Conservation (phyloP, 495 filamentous ascomycete species). For the Aspergillus funiculosus region DNA sequence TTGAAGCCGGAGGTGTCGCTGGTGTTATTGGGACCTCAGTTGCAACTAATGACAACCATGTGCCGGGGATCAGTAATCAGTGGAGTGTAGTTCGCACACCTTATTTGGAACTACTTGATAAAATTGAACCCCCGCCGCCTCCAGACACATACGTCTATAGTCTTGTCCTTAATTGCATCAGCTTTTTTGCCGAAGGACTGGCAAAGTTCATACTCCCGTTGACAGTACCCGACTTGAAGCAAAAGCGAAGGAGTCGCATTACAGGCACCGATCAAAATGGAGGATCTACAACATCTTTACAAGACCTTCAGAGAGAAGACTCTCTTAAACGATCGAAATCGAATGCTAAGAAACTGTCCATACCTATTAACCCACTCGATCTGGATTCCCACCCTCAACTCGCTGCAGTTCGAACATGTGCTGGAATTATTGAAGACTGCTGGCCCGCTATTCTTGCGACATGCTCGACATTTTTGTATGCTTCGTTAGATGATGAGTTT, state of each 20-base stretch:
- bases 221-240: conserved; percentile 59
- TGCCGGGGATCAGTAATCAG: conserved; percentile 72
- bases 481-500: conserved; percentile 87
- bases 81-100: conserved; percentile 86
- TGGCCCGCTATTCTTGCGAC: conserved; percentile 94
- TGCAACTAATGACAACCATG: conserved; percentile 55
- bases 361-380: conserved; percentile 74
- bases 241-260: conserved; percentile 48
- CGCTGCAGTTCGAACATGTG: conserved; percentile 64
- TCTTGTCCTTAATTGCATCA: conserved; percentile 81
- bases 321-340: conserved; percentile 26
- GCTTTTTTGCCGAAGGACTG: conserved; percentile 79
- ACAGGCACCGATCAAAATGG: conserved; percentile 29
- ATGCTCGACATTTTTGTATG: conserved; percentile 90
- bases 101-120: conserved; percentile 92
- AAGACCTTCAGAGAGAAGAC: conserved; percentile 36
- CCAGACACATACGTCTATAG: conserved; percentile 94
- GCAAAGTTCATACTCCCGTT: conserved; percentile 89
- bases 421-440: conserved; percentile 78
- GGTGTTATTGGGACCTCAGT: conserved; percentile 80
- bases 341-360: conserved; percentile 50
- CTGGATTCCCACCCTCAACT: conserved; percentile 66
- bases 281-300: conserved; percentile 36
- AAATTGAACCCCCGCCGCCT: conserved; percentile 71
- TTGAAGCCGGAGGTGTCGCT: conserved; percentile 81